phyloP scores from a whole-genome alignment of 306 rosid species.

The Albizia julibrissin region DNA sequence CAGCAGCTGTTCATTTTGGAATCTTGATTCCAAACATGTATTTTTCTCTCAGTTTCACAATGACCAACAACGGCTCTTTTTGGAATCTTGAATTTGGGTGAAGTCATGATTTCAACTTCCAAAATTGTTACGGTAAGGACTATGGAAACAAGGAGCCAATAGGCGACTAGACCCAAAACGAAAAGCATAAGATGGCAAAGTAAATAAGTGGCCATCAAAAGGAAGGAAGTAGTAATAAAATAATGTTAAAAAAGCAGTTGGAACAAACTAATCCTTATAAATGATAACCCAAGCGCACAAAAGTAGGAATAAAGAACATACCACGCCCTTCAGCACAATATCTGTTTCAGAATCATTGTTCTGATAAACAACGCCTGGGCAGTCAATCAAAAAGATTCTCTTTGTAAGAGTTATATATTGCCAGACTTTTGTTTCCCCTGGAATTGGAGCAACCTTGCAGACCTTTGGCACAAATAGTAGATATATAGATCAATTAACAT shows the following conservation, averaged over 20 bases:
- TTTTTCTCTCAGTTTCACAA: not conserved
- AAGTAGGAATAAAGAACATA: constrained; percentile 39
- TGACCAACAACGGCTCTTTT: not conserved
- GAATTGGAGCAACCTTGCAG: constrained; percentile 98
- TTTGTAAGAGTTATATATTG: constrained; percentile 93
- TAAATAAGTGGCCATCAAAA: not conserved
- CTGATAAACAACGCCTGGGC: constrained; percentile 95
- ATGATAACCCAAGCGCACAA: constrained; percentile 10
- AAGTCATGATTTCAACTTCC: not conserved
- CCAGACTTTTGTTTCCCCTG: constrained; percentile 98
- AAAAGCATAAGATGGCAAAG: not conserved
- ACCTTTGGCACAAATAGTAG: constrained; percentile 53
- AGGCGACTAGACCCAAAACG: not conserved
- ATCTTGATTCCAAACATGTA: not conserved
- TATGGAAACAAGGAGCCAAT: not conserved
- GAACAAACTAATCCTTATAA: not conserved
- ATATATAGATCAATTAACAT: constrained; percentile 22
- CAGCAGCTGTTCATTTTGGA: not conserved
- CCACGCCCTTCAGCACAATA: constrained; percentile 92
- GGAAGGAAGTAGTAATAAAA: constrained; percentile 5
- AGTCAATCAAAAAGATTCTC: constrained; percentile 91
- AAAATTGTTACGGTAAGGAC: not conserved
- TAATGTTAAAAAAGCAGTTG: not conserved
- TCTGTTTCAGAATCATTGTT: constrained; percentile 84
- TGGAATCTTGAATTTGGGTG: not conserved